Evolutionary conservation across 768 basidiomycete genomes (phyloP).

Genomic region (Leccinum rimulosum): DNA sequence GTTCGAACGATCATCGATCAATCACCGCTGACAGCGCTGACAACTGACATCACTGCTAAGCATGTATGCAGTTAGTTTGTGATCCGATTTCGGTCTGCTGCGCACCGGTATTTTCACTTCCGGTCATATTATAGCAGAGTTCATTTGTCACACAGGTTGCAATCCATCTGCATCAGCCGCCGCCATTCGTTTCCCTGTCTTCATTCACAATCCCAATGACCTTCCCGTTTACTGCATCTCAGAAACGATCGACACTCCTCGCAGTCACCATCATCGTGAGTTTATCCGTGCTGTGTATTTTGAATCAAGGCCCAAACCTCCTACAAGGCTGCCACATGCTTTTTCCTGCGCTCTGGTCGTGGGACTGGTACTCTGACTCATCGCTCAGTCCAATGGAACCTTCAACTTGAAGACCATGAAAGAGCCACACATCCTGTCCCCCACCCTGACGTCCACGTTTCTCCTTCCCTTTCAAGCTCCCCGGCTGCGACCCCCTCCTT

Average conservation of each 20-base stretch:
- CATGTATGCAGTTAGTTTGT: neutral
- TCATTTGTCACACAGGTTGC: no score
- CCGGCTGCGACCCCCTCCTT: neutral
- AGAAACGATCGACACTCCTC: conserved; percentile 30
- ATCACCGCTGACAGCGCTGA: neutral
- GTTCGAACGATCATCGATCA: neutral
- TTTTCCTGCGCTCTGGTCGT: conserved; percentile 18
- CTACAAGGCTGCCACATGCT: conserved; percentile 18
- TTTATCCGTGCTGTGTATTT: neutral
- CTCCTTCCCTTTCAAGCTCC: neutral
- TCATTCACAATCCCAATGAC: conserved; percentile 12
- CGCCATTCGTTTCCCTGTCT: neutral
- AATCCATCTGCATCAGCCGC: neutral
- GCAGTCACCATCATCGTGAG: conserved; percentile 28
- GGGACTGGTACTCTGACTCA: conserved; percentile 1
- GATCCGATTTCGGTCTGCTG: neutral
- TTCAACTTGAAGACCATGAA: neutral
- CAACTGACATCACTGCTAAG: neutral
- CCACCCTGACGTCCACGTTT: neutral
- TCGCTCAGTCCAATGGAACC: conserved; percentile 1
- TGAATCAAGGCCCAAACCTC: neutral
- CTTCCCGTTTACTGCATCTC: conserved; percentile 27
- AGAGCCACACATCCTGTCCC: neutral
- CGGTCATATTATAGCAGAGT: conserved; percentile 1
- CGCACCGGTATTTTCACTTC: neutral